Conservation (phyloP, 257 asterid genomes). For the Gentiana dahurica region DNA sequence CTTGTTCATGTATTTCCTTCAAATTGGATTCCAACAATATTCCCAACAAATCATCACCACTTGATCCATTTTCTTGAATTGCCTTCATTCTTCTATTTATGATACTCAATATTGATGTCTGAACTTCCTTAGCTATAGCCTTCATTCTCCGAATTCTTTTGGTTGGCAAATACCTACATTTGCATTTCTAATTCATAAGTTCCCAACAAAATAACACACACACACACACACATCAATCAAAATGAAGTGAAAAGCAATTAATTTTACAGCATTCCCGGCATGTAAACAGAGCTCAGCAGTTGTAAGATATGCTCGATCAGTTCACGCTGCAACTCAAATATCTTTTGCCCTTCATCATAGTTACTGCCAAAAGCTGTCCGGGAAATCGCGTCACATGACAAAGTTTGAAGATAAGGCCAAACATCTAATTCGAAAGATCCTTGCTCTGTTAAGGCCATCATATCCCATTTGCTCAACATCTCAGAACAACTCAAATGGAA, state of each 20-base stretch:
- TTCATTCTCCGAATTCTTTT: slow-evolving; percentile 12
- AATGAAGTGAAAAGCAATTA: neutral
- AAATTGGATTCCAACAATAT: slow-evolving; percentile 14
- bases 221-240: too few relatives aligned
- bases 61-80: slow-evolving; percentile 7
- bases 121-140: slow-evolving; percentile 6
- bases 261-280: slow-evolving; percentile 26
- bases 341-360: slow-evolving; percentile 28
- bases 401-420: slow-evolving; percentile 26
- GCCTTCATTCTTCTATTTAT: slow-evolving; percentile 4
- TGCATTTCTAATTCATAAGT: neutral
- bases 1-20: slow-evolving; percentile 14
- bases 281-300: slow-evolving; percentile 3
- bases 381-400: slow-evolving; percentile 32
- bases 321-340: slow-evolving; percentile 28
- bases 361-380: slow-evolving; percentile 38
- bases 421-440: slow-evolving; percentile 25
- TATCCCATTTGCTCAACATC: slow-evolving; percentile 35
- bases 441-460: slow-evolving; percentile 7
- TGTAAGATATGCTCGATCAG: slow-evolving; percentile 6
- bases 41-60: slow-evolving; percentile 18
- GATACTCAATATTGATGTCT: slow-evolving; percentile 4
- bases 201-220: neutral
- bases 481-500: slow-evolving; percentile 26
- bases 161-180: slow-evolving; percentile 7